Base-by-base conservation (phyloP, 2,329 filamentous ascomycete genomes). In the Claviceps fusiformis region DNA sequence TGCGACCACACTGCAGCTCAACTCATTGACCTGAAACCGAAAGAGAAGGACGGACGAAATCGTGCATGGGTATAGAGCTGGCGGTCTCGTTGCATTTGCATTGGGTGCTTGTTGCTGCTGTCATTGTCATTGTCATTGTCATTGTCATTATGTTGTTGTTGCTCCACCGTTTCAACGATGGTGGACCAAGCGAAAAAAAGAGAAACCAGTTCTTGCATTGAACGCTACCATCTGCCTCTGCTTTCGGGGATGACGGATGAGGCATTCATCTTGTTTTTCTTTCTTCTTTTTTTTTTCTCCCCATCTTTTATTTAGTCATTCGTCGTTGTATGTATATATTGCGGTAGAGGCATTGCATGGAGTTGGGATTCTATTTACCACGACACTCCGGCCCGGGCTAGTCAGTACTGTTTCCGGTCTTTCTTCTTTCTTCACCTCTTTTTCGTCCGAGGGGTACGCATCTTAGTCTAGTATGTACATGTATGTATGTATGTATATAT, bases 1-100 rank as follows among this genome's bases (percentile, higher is more conserved):
- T 35, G 80, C 77, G 0, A 60, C 62, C 2, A 56, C 66, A 49
- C 57, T 73, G 58, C 56, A 62, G 55, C 55, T 66, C 47, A 64
- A 65, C 53, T 17, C 46, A 31, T 45, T 11, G 50, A 39, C 15
- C 54, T 56, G 19, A 19, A 24, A 37, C 4, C 41, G 31, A 47
- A 50, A 37, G 55, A 54, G 39, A 27, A 17, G 15, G 41, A 45
- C 31, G 31, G 5, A 37, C 27, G 29, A 13, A 17, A 35, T 35
- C 41, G 5, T 53, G 11, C 33, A 47, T 47, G 51, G 33, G 35
- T 11, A 41, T 17, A 17, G 37, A 41, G 37, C 13, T 41, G 37
- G 29, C 29, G 15, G 8, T 31, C 17, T 19, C 15, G n/a, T 29
- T 52, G 24, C n/a, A 41, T 43, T 43, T 31, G 37, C 37, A 41